Evolutionary conservation across 2,329 filamentous ascomycete genomes (phyloP), one percentile per base, ranked within the genome.

Genomic region (Stagonosporopsis chrysanthemi): DNA sequence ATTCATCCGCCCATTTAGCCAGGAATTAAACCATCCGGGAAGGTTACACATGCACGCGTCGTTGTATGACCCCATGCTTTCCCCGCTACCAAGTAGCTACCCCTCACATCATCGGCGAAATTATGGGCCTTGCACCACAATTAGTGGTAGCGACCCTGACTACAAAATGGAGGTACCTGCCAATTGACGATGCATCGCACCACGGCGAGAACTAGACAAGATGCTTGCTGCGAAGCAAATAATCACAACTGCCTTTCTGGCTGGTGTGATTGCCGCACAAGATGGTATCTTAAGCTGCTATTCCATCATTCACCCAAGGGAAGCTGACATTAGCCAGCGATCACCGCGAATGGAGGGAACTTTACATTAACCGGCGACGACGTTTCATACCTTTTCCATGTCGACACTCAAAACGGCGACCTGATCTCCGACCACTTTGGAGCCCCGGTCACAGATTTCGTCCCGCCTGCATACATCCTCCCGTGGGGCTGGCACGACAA

Each of bases 361-460:
- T 88, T 88, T 61, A 80, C 83, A 1, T 76, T 88, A 42, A 84
- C 84, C 28, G 85, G 83, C 24, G 75, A 82, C 42, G 78, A 79
- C 60, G 78, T 86, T 28, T 87, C 86, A 1, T 88, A 89, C 65
- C 83, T 84, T 40, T 88, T 89, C 69, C 86, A 88, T 60, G 84
- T 88, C 41, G 83, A 88, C 60, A 74, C 80, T 3, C 68, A 67
- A 8, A 84, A 82, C 0, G 81, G 83, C 4, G 86, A 89, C 52
- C 78, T 89, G 35, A 70, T 85, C 15, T 81, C 83, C 0, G 85
- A 88, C 63, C 86, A 88, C 66, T 89, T 86, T 61, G 87, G 86
- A 39, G 85, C 81, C 12, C 79, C 78, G 1, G 78, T 82, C 3
- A 80, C 80, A 2, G 86, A 87, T 46, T 79, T 83, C 15, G 77